Evolutionary conservation across 768 basidiomycete species (phyloP), one percentile per base, ranked within the genome.

Genomic region (Suillus clintonianus): DNA sequence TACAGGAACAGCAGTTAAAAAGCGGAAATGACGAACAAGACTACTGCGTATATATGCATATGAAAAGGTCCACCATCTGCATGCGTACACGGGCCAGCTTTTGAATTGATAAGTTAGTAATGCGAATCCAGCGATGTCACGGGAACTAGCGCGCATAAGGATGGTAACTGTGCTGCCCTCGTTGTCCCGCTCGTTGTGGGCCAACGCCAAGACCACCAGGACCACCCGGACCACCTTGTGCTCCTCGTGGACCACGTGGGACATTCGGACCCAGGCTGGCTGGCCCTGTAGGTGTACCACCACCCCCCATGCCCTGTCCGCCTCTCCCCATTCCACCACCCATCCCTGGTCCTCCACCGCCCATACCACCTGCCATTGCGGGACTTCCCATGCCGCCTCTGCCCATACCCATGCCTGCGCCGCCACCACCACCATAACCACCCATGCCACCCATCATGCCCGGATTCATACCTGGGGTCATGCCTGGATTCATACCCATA

Each of bases 161-260:
- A 69, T 94, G 92, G 77, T 90, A 94, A 67, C 87, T 85, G 76
- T 93, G 91, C 70, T 90, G 88, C 39, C 92, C 91, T 41, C 91
- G 79, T 69, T 89, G 87, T 2, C 78, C 82, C 13, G 86, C 83
- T 61, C 92, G 82, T 75, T 91, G 90, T 4, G 91, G 91, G 0
- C 91, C 91, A 59, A 89, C 88, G n/a, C 56, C 56, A 41, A 57
- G 84, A 15, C 80, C 83, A 69, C 85, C 83, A 2, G 77, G 79
- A 0, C 79, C 82, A 15, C 78, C 77, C n/a, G 82, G 80, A 7
- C 86, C 87, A 17, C 81, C 81, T 61, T 81, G 80, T 5, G 80
- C 87, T 59, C 85, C 88, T 71, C 85, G 77, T 56, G 89, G 89
- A 3, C 88, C 89, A 22, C 89, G 80, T 4, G 90, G 89, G 63